phyloP scores from a whole-genome alignment of 257 asterid genomes.

The Cinchona pubescens region DNA sequence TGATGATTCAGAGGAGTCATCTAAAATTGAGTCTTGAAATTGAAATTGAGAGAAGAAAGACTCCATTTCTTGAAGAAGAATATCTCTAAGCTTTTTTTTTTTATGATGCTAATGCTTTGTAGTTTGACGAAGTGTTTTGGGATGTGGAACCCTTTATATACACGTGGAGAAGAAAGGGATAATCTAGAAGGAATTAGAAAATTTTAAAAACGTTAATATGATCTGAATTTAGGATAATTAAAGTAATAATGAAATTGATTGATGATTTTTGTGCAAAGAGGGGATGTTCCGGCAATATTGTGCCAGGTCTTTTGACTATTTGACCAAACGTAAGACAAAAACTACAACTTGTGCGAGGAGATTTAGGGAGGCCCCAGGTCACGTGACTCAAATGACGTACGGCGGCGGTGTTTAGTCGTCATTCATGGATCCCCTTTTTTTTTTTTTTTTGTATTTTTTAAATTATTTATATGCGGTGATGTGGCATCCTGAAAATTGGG shows the following conservation, averaged over 20 bases:
- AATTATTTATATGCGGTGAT: too few species aligned
- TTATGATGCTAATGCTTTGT: neutral
- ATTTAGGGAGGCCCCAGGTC: conserved; percentile 18
- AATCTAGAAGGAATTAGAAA: conserved; percentile 6
- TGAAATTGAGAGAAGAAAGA: conserved; percentile 32
- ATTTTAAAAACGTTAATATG: neutral
- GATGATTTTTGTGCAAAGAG: conserved; percentile 19
- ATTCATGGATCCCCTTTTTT: neutral
- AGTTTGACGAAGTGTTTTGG: neutral
- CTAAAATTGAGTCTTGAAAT: conserved; percentile 14
- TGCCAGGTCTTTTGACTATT: neutral
- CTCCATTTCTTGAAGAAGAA: neutral
- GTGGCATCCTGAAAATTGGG: too few species aligned
- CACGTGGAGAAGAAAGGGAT: conserved; percentile 16
- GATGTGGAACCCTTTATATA: conserved; percentile 1
- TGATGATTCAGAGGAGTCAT: conserved; percentile 25
- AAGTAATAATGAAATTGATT: conserved; percentile 3
- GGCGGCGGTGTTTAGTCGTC: conserved; percentile 51
- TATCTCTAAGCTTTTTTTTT: neutral
- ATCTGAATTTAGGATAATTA: neutral
- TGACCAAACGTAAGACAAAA: neutral
- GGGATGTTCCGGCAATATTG: conserved; percentile 20
- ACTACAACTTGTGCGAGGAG: too few species aligned
- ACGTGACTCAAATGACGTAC: conserved; percentile 58
- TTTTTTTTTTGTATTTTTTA: neutral